Conservation (phyloP, 257 asterid species). For the Verbena officinalis region DNA sequence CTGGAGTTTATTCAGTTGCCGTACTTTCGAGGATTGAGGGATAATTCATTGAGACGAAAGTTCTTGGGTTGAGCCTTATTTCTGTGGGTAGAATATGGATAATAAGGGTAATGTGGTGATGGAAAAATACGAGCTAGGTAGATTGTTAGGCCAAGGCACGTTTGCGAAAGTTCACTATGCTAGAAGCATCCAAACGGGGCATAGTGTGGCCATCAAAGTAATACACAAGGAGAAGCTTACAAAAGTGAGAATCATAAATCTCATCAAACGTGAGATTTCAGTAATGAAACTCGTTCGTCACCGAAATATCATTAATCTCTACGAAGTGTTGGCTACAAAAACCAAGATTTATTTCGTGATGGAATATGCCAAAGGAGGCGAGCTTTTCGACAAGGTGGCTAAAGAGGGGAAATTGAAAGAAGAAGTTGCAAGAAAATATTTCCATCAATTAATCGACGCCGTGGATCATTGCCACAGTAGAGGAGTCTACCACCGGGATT, state of each 20-base stretch:
- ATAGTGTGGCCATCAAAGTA: conserved; percentile 77
- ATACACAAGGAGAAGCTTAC: conserved; percentile 67
- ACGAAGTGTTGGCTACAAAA: conserved; percentile 89
- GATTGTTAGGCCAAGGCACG: conserved; percentile 82
- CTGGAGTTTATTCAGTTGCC: conserved; percentile 9
- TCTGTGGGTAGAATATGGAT: conserved; percentile 42
- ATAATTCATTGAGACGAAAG: too few species aligned
- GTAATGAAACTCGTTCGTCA: conserved; percentile 74
- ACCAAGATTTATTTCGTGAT: conserved; percentile 78
- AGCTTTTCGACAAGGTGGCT: conserved; percentile 67
- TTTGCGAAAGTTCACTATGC: conserved; percentile 79
- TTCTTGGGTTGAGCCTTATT: conserved; percentile 36
- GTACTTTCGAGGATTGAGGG: conserved; percentile 21
- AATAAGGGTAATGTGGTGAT: conserved; percentile 47
- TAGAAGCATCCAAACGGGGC: conserved; percentile 59
- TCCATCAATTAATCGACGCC: conserved; percentile 65
- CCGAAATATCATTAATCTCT: conserved; percentile 64
- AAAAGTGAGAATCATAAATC: conserved; percentile 58
- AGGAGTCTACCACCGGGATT: conserved; percentile 81
- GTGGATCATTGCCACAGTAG: conserved; percentile 84
- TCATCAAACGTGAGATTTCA: conserved; percentile 74
- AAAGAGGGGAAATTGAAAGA: conserved; percentile 72
- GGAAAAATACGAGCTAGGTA: conserved; percentile 75
- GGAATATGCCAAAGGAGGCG: conserved; percentile 87
- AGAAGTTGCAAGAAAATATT: conserved; percentile 59